Base-by-base conservation (phyloP, 148 eudicot genomes). In the Polygonum maritimum region DNA sequence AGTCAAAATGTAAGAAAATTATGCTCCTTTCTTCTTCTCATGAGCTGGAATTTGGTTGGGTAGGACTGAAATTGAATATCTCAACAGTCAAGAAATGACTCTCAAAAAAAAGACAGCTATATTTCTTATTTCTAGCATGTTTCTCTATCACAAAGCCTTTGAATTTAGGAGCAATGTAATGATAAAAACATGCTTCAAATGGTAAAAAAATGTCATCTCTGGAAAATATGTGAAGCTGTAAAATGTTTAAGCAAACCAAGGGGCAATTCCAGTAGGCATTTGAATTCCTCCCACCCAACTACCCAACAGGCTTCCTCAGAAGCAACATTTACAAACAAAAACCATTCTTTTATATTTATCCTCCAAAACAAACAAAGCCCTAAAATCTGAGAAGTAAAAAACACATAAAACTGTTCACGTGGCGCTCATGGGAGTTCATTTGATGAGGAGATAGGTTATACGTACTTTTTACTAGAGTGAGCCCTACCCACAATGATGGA, bases 201-300 rank as follows among this genome's bases (percentile, higher is more conserved):
- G 45, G 71, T 67, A 67, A 31, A 12, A 12, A 33, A 4, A 11
- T 60, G 36, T 60, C 36, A 10, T 31, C 39, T 11, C 16, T 63
- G n/a, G 55, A 49, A 13, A 33, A 67, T 13, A 67, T 33, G 69
- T 11, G 12, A 21, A 5, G 63, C 33, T 57, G 63, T 19, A 21
- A 67, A 67, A 36, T 67, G 71, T 33, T 38, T 13, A 63, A 67
- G 14, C 13, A 35, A 60, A 60, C 2, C 11, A 16, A 60, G 38
- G 38, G 38, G 19, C 44, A 14, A 38, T 35, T 16, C 39, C 16
- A 22, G 13, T 67, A 7, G 7, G 41, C 41, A 67, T 60, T 60
- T 60, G 67, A 14, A 63, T 67, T 45, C 71, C 44, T 67, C 71
- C 71, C 45, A 67, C 71, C 71, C 71, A 67, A 35, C 71, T 38